A percentile compares a stretch with the other conserved stretches of the same genome.
phyloP scores from a whole-genome alignment of 441 rosid species.

The Erodium trifolium region DNA sequence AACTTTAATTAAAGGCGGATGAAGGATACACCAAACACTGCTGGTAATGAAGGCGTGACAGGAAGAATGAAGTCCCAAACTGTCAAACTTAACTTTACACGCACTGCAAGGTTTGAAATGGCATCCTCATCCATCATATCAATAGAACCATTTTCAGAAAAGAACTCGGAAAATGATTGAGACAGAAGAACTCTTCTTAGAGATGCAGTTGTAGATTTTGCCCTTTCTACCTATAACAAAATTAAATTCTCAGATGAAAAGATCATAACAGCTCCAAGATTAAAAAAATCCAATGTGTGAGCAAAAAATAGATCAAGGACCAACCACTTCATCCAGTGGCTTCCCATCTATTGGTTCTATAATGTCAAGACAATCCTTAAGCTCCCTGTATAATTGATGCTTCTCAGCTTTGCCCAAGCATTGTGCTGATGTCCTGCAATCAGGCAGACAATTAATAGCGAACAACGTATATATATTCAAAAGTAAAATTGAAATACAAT shows the following conservation, averaged over 20 bases:
- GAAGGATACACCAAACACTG: slow-evolving; percentile 93
- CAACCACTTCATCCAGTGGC: slow-evolving; percentile 70
- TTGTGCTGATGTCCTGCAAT: slow-evolving; percentile 43
- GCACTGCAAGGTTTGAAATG: slow-evolving; percentile 66
- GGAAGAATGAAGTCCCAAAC: slow-evolving; percentile 92
- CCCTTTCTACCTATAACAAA: slow-evolving; percentile 66
- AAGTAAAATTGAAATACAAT: slow-evolving; percentile 4
- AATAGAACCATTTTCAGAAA: slow-evolving; percentile 59
- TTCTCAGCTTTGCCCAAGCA: slow-evolving; percentile 55
- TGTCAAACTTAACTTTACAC: slow-evolving; percentile 68
- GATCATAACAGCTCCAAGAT: slow-evolving; percentile 15
- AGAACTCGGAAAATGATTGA: slow-evolving; percentile 77
- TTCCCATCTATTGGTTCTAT: slow-evolving; percentile 71
- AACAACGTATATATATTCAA: not conserved
- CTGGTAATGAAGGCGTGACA: slow-evolving; percentile 81
- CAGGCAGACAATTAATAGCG: slow-evolving; percentile 17
- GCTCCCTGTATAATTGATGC: slow-evolving; percentile 53
- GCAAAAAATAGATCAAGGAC: slow-evolving; percentile 15
- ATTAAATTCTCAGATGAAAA: slow-evolving; percentile 27
- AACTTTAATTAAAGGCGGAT: not conserved
- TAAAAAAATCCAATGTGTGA: not conserved
- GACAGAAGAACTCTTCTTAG: slow-evolving; percentile 76
- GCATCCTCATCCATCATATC: slow-evolving; percentile 98
- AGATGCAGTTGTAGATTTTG: slow-evolving; percentile 62
- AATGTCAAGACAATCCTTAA: slow-evolving; percentile 57